Evolutionary conservation across 768 basidiomycete species (phyloP).

Genomic region (Lentinula sp.): DNA sequence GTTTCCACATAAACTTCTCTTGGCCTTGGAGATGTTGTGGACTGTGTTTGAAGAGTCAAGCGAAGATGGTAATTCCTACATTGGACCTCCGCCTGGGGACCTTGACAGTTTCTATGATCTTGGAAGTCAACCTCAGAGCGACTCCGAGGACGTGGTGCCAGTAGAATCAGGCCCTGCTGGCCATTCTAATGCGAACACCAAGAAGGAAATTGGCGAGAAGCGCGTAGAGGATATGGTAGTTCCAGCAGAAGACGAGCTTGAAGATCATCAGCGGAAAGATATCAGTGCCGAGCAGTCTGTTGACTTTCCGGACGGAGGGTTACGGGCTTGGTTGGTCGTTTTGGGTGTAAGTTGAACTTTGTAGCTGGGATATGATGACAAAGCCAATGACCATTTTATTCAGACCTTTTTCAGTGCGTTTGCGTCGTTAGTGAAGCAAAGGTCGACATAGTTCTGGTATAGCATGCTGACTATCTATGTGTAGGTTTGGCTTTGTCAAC

Average conservation of each 20-base stretch:
- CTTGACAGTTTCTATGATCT: background rate
- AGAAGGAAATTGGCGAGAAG: background rate
- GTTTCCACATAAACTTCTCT: background rate
- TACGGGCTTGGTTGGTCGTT: slow-evolving; percentile 32
- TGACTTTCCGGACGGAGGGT: slow-evolving; percentile 31
- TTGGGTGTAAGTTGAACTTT: slow-evolving; percentile 21
- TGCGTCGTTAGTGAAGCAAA: background rate
- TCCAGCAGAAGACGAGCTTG: background rate
- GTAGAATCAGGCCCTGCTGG: background rate
- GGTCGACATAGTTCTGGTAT: too few species aligned
- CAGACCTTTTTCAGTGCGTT: background rate
- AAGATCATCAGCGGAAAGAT: background rate
- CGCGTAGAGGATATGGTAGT: background rate
- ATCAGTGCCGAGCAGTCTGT: background rate
- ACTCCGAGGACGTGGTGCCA: background rate
- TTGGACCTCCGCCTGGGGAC: background rate
- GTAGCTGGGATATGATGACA: too few species aligned
- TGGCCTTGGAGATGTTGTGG: background rate
- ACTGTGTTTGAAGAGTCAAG: background rate
- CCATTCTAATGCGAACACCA: background rate
- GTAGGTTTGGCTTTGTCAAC: slow-evolving; percentile 39
- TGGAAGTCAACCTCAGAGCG: background rate
- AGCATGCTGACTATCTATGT: background rate
- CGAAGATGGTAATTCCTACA: background rate
- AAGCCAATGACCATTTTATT: background rate